Conservation (phyloP, 805 yeast genomes). For the Lipomyces mesembrius region DNA sequence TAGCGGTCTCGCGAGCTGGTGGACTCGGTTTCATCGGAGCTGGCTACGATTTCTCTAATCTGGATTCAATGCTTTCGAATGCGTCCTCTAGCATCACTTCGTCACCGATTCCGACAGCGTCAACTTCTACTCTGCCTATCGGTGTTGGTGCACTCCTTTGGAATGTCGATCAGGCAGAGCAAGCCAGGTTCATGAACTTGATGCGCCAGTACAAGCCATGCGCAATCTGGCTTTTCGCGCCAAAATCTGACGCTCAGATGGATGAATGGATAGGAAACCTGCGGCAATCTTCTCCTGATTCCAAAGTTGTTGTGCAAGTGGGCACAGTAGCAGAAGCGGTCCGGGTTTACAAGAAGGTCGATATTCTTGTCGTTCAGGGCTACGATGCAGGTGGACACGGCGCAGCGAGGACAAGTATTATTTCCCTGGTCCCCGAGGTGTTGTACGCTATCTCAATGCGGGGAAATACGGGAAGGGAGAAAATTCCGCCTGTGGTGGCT, state of each 20-base stretch:
- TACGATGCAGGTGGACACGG: slow-evolving; percentile 71
- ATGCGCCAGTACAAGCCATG: slow-evolving; percentile 4
- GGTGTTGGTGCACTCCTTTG: slow-evolving; percentile 28
- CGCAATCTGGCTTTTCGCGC: slow-evolving; percentile 31
- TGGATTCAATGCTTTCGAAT: slow-evolving; percentile 5
- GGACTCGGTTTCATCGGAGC: slow-evolving; percentile 30
- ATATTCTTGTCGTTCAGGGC: slow-evolving; percentile 61
- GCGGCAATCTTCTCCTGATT: not conserved
- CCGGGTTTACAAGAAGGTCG: slow-evolving; percentile 46
- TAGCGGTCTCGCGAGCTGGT: slow-evolving; percentile 25
- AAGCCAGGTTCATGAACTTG: slow-evolving; percentile 5
- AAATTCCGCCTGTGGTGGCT: slow-evolving; percentile 47
- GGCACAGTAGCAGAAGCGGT: slow-evolving; percentile 24
- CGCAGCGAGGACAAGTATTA: slow-evolving; percentile 52
- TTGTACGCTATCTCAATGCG: slow-evolving; percentile 6
- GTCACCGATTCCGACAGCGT: not conserved
- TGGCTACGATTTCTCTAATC: slow-evolving; percentile 20
- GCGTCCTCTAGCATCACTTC: not conserved
- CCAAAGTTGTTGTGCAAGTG: slow-evolving; percentile 23
- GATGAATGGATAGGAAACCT: slow-evolving; percentile 18
- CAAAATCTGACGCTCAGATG: slow-evolving; percentile 3
- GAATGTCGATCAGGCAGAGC: slow-evolving; percentile 12
- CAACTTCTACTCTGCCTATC: not conserved
- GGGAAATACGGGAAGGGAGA: not conserved
- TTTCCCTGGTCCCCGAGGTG: slow-evolving; percentile 40